Conservation (phyloP, 2,329 filamentous ascomycete species). For the Diaporthe vaccinii region DNA sequence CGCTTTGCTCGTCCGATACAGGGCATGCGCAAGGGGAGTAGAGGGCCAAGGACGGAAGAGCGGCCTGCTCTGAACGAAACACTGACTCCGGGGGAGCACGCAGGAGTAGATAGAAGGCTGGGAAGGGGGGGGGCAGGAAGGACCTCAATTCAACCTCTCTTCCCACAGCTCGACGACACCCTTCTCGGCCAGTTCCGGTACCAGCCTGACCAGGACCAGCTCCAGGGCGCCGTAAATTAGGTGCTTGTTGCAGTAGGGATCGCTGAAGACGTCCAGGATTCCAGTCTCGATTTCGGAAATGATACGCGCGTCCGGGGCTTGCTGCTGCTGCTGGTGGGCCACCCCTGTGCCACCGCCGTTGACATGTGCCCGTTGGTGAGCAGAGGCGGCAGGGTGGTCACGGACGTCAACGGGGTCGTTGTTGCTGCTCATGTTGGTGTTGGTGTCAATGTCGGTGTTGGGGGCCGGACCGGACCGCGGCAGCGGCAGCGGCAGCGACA, state of each 20-base stretch:
- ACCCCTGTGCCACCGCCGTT: conserved; percentile 45
- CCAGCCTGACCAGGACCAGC: conserved; percentile 81
- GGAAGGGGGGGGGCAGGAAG: neutral
- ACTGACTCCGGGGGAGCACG: neutral
- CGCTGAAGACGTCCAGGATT: conserved; percentile 80
- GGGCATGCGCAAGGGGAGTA: neutral
- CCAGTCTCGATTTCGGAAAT: conserved; percentile 72
- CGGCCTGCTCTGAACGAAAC: conserved; percentile 3
- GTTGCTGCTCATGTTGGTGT: neutral
- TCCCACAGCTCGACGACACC: conserved; percentile 80
- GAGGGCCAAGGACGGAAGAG: neutral
- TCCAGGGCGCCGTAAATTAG: conserved; percentile 87
- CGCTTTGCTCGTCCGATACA: neutral
- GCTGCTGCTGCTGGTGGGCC: conserved; percentile 47
- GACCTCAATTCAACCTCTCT: conserved; percentile 69
- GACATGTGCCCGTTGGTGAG: conserved; percentile 21
- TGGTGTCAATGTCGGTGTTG: conserved; percentile 48
- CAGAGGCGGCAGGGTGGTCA: neutral
- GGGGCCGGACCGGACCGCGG: conserved; percentile 44
- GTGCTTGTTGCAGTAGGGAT: conserved; percentile 94
- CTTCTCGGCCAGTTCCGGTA: conserved; percentile 85
- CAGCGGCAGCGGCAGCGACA: conserved; percentile 11
- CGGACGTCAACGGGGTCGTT: neutral
- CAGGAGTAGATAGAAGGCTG: neutral
- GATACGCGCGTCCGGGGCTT: conserved; percentile 58